Evolutionary conservation across 306 rosid species (phyloP), one percentile per base, ranked within the genome.

Genomic region (Cicer bijugum): DNA sequence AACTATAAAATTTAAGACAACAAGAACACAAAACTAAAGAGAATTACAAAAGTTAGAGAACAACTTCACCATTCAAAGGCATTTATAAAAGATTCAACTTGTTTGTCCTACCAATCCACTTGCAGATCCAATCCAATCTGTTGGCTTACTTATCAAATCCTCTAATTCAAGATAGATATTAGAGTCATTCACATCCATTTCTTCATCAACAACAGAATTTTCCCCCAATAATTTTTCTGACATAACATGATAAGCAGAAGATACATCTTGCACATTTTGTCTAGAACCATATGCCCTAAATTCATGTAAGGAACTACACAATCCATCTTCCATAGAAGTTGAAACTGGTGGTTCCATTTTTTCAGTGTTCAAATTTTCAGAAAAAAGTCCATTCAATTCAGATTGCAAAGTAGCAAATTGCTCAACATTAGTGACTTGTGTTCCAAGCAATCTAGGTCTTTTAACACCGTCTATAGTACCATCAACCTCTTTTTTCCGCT

Each of bases 91-190:
- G 62, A 88, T 71, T 79, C 85, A 84, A 67, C 86, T 90, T 35
- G 86, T 69, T 83, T 85, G 89, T 37, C 85, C 89, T 74, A 86
- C 82, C 79, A 87, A 56, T 68, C 84, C 83, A 72, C 81, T 80
- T 17, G 80, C 78, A 52, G 81, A 84, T 60, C 88, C 91, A 73
- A 85, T 85, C 88, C 89, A 91, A 52, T 88, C 97, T 7, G 67
- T 12, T 16, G 91, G 90, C 71, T 89, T 88, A 35, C 69, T 83
- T 46, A 91, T 85, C 92, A 89, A 81, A 83, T 91, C 93, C 87
- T 89, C 96, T 75, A 89, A 71, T 56, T 94, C 95, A 62, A 85
- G 87, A 69, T 87, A 91, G 52, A 94, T 80, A 35, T 82, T 85
- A 0, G 91, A 81, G 83, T 87, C 95, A 78, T 87, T 88, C 50